phyloP scores from a whole-genome alignment of 2,329 filamentous ascomycete genomes.

The Trichoderma koningii region DNA sequence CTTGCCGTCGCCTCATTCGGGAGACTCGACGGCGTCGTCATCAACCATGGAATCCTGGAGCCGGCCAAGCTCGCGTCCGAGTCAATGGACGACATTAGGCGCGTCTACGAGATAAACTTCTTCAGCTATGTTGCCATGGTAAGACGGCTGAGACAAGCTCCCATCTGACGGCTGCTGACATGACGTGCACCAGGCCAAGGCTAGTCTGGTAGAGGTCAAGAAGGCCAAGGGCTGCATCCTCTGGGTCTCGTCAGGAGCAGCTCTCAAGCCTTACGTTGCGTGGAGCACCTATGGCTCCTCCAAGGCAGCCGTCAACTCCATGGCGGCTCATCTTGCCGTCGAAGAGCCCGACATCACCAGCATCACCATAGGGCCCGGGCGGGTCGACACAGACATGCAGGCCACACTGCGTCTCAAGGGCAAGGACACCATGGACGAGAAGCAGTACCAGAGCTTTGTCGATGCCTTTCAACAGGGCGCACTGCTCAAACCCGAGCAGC shows the following conservation, averaged over 20 bases:
- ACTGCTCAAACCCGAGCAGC: conserved; percentile 78
- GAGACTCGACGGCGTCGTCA: conserved; percentile 74
- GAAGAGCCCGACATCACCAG: conserved; percentile 78
- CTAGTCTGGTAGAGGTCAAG: conserved; percentile 69
- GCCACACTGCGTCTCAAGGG: conserved; percentile 69
- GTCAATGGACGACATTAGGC: conserved; percentile 72
- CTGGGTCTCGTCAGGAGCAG: conserved; percentile 79
- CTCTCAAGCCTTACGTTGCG: conserved; percentile 63
- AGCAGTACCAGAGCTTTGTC: conserved; percentile 68
- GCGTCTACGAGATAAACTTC: conserved; percentile 79
- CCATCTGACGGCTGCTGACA: conserved; percentile 23
- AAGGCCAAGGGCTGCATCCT: conserved; percentile 70
- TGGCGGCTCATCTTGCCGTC: conserved; percentile 69
- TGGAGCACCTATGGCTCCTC: conserved; percentile 83
- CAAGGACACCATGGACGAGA: conserved; percentile 51
- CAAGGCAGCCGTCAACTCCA: conserved; percentile 82
- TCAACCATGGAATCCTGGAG: conserved; percentile 85
- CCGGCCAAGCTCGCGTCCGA: conserved; percentile 72
- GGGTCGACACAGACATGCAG: conserved; percentile 91
- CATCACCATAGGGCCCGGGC: conserved; percentile 74
- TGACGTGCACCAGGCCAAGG: conserved; percentile 59
- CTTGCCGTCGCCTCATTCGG: conserved; percentile 69
- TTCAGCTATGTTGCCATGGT: conserved; percentile 81
- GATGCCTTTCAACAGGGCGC: conserved; percentile 69
- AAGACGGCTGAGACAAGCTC: conserved; percentile 35